These are phyloP conservation scores for Stemphylium beticola DNA, from an alignment of 2,329 filamentous ascomycete genomes.

Conservation along the genomic window DNA sequence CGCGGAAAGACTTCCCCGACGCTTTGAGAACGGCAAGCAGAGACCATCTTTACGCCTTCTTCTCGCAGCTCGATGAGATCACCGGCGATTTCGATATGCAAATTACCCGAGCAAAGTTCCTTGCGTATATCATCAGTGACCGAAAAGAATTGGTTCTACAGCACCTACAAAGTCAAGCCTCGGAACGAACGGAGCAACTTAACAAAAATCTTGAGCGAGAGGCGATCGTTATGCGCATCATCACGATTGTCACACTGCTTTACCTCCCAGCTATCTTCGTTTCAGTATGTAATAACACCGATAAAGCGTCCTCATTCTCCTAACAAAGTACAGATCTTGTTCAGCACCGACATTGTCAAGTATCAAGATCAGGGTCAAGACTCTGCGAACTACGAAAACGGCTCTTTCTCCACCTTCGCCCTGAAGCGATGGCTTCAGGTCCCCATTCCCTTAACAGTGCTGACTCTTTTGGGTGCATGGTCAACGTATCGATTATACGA, in stretches of 20 bases:
- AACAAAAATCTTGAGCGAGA: conserved; percentile 32
- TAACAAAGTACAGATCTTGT: conserved; percentile 43
- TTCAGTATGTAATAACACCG: no score
- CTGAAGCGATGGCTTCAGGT: conserved; percentile 48
- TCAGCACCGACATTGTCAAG: conserved; percentile 50
- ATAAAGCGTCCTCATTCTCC: no score
- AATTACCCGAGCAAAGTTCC: conserved; percentile 41
- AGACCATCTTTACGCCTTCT: conserved; percentile 21
- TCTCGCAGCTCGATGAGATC: conserved; percentile 41
- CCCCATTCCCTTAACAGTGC: conserved; percentile 46
- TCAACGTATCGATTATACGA: conserved; percentile 20
- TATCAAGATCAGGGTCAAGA: conserved; percentile 36
- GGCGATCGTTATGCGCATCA: conserved; percentile 36
- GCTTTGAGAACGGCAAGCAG: conserved; percentile 10
- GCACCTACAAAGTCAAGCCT: conserved; percentile 32
- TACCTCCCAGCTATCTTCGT: conserved; percentile 39
- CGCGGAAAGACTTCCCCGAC: conserved; percentile 23
- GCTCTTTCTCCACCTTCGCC: conserved; percentile 39
- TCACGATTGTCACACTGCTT: conserved; percentile 32
- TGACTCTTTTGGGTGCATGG: conserved; percentile 37
- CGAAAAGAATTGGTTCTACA: conserved; percentile 42
- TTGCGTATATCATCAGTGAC: conserved; percentile 46
- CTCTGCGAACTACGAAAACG: conserved; percentile 3
- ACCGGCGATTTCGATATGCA: conserved; percentile 48
- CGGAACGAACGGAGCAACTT: conserved; percentile 29